Base-by-base conservation (phyloP, 2,329 filamentous ascomycete genomes). In the Penicillium nordicum region DNA sequence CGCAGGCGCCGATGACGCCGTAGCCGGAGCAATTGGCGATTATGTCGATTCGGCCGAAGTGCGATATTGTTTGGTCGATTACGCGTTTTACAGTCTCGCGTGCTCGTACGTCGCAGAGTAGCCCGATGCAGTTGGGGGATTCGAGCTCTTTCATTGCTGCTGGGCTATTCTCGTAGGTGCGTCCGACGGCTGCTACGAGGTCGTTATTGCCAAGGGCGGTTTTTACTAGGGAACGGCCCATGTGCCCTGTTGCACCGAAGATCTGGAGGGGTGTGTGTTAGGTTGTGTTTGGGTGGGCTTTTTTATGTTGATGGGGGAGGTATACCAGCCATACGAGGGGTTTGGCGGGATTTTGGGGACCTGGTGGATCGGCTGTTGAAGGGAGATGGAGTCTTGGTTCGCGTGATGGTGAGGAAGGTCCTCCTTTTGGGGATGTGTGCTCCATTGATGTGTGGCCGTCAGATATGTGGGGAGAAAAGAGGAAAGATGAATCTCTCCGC, bases 201-300 rank as follows among this genome's bases (percentile, higher is more conserved):
- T 99, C 94, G 64, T 88, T 88, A 65, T 91, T 88, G 16, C 84
- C 80, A 23, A 97, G 81, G 16, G 89, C 91, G 53, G 84, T 86
- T 68, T 94, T 93, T 57, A 93, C 90, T 21, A 97, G 84, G 8
- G 90, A 95, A 50, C 91, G 88, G 57, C 94, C 94, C 82, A 97
- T 96, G 69, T 99, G 94, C 54, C 94, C 94, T n/a, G 92, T 97
- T 47, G 91, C 92, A 47, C 94, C 94, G 74, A 97, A 99, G 53
- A 97, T 81, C 90, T 92, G 40, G 37, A 25, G 14, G 14, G 16
- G 8, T 10, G 32, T 25, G 29, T 25, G 45, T 61, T 57, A 60
- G 58, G 50, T 18, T 32, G 11, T 27, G 10, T 37, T 16, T 4
- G 18, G 30, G 47, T 36, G 27, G n/a, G 45, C 7, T 18, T 36